Evolutionary conservation across 2,329 filamentous ascomycete genomes (phyloP), one percentile per base, ranked within the genome.

Genomic region (Aspergillus spinulosporus): DNA sequence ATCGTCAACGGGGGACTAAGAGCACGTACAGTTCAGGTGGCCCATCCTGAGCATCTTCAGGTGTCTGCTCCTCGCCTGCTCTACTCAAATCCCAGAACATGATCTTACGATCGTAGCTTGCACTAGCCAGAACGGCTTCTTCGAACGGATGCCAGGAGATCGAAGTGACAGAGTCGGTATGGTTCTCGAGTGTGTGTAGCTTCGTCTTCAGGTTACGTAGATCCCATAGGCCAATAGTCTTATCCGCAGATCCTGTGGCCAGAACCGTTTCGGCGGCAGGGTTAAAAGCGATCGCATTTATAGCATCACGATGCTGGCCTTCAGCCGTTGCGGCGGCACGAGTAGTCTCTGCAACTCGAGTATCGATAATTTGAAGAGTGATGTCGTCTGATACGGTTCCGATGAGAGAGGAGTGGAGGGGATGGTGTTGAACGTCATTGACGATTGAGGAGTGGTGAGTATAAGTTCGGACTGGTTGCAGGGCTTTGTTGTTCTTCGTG

Each of bases 361-460:
- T 83, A 72, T 99, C 94, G 58, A 97, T 82, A 58, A 99, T 88
- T 74, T 97, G 90, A 59, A 97, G 85, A 5, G 91, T 97, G 64
- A 94, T 82, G 71, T 99, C 94, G 71, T 99, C 94, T 3, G 94
- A 97, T 3, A 96, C 94, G 12, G 90, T 93, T 60, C 93, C 95
- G 59, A 99, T 89, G 61, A 95, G 87, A 65, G 87, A 86, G 66
- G 86, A 87, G 61, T 93, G 90, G 43, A 92, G 84, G 6, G 93
- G 92, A 66, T 97, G 93, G 70, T 96, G 91, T 75, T 97, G 92
- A 32, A 99, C 92, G 68, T 99, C 94, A 72, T 99, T 99, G 71
- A 99, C 94, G 52, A 94, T 89, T 28, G 93, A 87, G 15, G 83
- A 87, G 73, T 99, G 95, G 63, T 97, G 90, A 0, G 86, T 93